These are phyloP conservation scores for Cladosporium sp. DNA, from an alignment of 2,329 filamentous ascomycete species.

Conservation along the genomic window DNA sequence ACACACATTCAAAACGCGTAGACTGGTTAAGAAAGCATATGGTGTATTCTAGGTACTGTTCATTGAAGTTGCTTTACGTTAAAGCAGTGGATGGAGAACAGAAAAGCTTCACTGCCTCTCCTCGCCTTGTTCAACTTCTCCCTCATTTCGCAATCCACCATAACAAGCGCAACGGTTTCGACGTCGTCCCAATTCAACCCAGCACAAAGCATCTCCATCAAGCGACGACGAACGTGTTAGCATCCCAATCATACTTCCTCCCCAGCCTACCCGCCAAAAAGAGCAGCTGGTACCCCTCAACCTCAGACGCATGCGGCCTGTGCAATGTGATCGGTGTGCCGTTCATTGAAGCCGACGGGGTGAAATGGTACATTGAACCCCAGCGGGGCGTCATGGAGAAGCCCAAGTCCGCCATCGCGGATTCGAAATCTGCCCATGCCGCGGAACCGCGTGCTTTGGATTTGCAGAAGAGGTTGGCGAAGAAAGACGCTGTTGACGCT, in stretches of 20 bases:
- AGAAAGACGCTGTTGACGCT: slow-evolving; percentile 15
- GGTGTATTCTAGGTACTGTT: too few species aligned
- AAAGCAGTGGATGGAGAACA: too few species aligned
- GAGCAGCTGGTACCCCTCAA: slow-evolving; percentile 16
- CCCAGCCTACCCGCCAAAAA: slow-evolving; percentile 6
- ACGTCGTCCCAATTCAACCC: too few species aligned
- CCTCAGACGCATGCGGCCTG: slow-evolving; percentile 18
- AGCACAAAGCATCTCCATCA: neutral
- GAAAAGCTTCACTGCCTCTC: too few species aligned
- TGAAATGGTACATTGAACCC: slow-evolving; percentile 17
- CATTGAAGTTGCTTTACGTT: too few species aligned
- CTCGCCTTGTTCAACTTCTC: too few species aligned
- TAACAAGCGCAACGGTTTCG: too few species aligned
- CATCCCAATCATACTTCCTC: neutral
- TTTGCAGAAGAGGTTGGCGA: slow-evolving; percentile 15
- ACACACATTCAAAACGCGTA: too few species aligned
- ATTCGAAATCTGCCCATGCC: slow-evolving; percentile 15
- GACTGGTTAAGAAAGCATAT: too few species aligned
- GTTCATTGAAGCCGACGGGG: slow-evolving; percentile 14
- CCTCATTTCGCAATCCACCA: too few species aligned
- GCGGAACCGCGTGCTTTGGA: slow-evolving; percentile 15
- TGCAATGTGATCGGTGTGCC: slow-evolving; percentile 15
- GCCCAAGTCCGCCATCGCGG: slow-evolving; percentile 17
- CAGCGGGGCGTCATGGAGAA: slow-evolving; percentile 18
- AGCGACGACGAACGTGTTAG: neutral